Base-by-base conservation (phyloP, 306 rosid genomes). In the Corylus americana region DNA sequence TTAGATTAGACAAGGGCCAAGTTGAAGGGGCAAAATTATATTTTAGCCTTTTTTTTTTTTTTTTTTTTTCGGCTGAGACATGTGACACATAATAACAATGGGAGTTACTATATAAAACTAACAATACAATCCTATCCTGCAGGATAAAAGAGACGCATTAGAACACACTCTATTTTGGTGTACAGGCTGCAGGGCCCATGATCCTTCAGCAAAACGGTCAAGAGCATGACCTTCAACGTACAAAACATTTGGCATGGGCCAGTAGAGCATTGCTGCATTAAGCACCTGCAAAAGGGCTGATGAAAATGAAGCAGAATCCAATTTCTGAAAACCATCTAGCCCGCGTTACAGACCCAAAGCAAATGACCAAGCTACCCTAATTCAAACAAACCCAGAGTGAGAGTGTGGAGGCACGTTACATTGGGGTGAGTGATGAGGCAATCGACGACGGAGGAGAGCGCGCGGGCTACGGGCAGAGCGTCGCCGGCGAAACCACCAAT, bases 181-280 rank as follows among this genome's bases (percentile, higher is more conserved):
- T 80, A 94, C 96, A 75, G 94, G 97, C 51, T 90, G 81, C n/a
- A 94, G 80, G 11, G 91, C 94, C 98, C 97, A 92, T n/a, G 74
- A 86, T 14, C 96, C 98, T 84, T 94, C 85, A 31, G 97, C 96
- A 71, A 92, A 94, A 44, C 93, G 90, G 71, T 94, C 97, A 16
- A 92, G 94, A 68, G 97, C 97, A 84, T 85, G 88, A n/a, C 98
- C 98, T 92, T 92, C 97, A 48, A 92, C 97, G 71, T 92, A 92
- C 61, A 94, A 76, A 11, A 89, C 81, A 84, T 94, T 92, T 4
- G 92, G 87, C 91, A 94, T 82, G 0, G 97, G 97, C 98, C 97
- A 94, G 80, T 92, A 89, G 10, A 94, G 89, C 97, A 94, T 89
- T 73, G 98, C 98, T 45, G 97, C 97, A 78, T 94, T 94, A 81